Percentiles rank a stretch among this genome's conserved stretches.
phyloP scores from a whole-genome alignment of 2,329 filamentous ascomycete genomes.

The Gnomoniopsis sp. region DNA sequence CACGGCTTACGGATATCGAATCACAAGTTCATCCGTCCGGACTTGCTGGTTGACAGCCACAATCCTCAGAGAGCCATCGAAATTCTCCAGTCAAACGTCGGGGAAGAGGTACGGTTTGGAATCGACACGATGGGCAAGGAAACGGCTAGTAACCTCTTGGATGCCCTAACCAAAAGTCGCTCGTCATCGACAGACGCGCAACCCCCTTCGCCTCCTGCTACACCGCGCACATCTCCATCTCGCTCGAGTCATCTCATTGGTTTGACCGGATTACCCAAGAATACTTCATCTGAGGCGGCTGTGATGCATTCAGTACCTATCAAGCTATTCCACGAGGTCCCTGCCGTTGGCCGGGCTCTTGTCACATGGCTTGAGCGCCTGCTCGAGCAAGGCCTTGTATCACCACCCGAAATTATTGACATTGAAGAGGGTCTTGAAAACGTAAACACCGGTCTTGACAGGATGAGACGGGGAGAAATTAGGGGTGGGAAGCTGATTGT shows the following conservation, averaged over 20 bases:
- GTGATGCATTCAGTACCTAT: slow-evolving; percentile 67
- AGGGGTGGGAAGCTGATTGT: slow-evolving; percentile 70
- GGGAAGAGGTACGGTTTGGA: slow-evolving; percentile 59
- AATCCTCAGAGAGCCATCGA: slow-evolving; percentile 62
- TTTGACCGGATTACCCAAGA: slow-evolving; percentile 64
- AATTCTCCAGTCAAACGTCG: slow-evolving; percentile 58
- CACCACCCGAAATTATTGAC: slow-evolving; percentile 63
- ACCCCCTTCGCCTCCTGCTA: slow-evolving; percentile 35
- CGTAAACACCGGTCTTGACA: slow-evolving; percentile 66
- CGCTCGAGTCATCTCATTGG: slow-evolving; percentile 59
- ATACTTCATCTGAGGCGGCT: slow-evolving; percentile 38
- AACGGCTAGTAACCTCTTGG: slow-evolving; percentile 55
- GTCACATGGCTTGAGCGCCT: slow-evolving; percentile 66
- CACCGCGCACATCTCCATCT: slow-evolving; percentile 29
- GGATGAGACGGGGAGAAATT: slow-evolving; percentile 62
- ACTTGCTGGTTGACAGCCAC: slow-evolving; percentile 67
- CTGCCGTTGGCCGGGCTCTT: slow-evolving; percentile 58
- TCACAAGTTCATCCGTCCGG: slow-evolving; percentile 42
- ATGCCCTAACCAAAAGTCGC: slow-evolving; percentile 41
- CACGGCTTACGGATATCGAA: slow-evolving; percentile 58
- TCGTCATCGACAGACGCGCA: slow-evolving; percentile 18
- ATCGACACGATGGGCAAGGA: slow-evolving; percentile 67
- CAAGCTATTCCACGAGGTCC: slow-evolving; percentile 70
- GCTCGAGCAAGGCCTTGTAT: slow-evolving; percentile 49
- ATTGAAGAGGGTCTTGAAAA: slow-evolving; percentile 60